Conservation (phyloP, 23 red algal species). For the Cyanidiococcus yangmingshanensis region DNA sequence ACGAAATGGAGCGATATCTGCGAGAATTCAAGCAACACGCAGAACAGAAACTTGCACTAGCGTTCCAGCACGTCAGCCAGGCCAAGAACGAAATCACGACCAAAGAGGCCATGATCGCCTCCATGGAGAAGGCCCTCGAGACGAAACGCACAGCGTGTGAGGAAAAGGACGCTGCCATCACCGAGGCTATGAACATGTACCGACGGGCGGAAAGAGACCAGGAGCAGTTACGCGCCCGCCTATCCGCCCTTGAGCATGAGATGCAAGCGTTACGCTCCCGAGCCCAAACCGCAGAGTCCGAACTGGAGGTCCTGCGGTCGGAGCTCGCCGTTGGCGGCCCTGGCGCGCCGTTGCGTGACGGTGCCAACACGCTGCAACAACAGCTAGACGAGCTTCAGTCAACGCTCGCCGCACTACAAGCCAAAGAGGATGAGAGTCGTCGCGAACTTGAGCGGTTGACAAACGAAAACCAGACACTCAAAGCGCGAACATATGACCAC, state of each 20-base stretch:
- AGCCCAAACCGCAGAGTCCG: not conserved
- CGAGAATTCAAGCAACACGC: conserved; percentile 18
- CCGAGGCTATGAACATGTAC: conserved; percentile 13
- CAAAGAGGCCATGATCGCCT: not conserved
- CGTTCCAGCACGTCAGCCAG: conserved; percentile 14
- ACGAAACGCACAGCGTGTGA: not conserved
- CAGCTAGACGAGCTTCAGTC: not conserved
- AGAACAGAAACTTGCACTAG: conserved; percentile 13
- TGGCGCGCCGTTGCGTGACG: not conserved
- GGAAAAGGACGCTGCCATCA: conserved; percentile 7
- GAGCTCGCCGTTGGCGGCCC: not conserved
- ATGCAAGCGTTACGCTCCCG: not conserved
- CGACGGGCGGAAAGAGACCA: not conserved
- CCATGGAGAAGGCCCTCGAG: conserved; percentile 6
- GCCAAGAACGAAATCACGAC: not conserved
- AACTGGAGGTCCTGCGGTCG: conserved; percentile 12
- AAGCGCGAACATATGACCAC: conserved; percentile 5
- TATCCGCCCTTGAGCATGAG: not conserved
- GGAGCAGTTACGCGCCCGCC: not conserved
- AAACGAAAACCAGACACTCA: conserved; percentile 7
- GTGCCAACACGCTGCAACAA: not conserved
- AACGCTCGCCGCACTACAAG: not conserved
- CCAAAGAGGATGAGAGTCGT: not conserved
- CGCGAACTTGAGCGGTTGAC: not conserved
- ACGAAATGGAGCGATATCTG: conserved; percentile 11